A percentile compares a stretch with the other conserved stretches of the same genome.
Evolutionary conservation across 345 rosid species (phyloP).

Genomic region (Pugionium dolabratum): DNA sequence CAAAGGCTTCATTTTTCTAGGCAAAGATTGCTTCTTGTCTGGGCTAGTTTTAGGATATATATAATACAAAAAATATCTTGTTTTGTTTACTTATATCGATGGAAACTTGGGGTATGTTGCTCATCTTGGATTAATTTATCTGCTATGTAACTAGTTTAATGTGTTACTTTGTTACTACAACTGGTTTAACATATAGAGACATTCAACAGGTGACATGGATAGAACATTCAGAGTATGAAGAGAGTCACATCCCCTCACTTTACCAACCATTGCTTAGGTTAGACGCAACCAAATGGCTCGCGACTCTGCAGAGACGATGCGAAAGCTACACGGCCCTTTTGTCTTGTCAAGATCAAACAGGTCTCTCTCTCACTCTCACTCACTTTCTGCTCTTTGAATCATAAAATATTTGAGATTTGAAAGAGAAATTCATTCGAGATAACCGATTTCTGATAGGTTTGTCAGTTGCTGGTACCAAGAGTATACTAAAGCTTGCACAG

Average conservation of each 20-base stretch:
- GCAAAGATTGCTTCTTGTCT: constrained; percentile 37
- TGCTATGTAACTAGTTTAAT: constrained; percentile 6
- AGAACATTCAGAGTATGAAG: constrained; percentile 62
- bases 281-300: constrained; percentile 67
- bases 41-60: constrained; percentile 21
- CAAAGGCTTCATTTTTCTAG: constrained; percentile 40
- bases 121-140: constrained; percentile 21
- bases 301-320: constrained; percentile 54
- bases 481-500: constrained; percentile 56
- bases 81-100: constrained; percentile 21
- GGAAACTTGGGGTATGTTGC: constrained; percentile 1
- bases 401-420: constrained; percentile 15
- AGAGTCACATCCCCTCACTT: constrained; percentile 47
- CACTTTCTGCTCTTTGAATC: constrained; percentile 5
- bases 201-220: constrained; percentile 66
- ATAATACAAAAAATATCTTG: constrained; percentile 3
- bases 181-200: constrained; percentile 20
- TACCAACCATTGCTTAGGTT: constrained; percentile 53
- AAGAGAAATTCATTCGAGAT: background rate
- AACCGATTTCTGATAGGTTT: constrained; percentile 39
- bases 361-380: constrained; percentile 17
- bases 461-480: constrained; percentile 48
- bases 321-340: constrained; percentile 43
- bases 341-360: constrained; percentile 53
- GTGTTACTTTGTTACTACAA: background rate